phyloP scores from a whole-genome alignment of 805 yeast genomes.

The Wickerhamiella shivajii region DNA sequence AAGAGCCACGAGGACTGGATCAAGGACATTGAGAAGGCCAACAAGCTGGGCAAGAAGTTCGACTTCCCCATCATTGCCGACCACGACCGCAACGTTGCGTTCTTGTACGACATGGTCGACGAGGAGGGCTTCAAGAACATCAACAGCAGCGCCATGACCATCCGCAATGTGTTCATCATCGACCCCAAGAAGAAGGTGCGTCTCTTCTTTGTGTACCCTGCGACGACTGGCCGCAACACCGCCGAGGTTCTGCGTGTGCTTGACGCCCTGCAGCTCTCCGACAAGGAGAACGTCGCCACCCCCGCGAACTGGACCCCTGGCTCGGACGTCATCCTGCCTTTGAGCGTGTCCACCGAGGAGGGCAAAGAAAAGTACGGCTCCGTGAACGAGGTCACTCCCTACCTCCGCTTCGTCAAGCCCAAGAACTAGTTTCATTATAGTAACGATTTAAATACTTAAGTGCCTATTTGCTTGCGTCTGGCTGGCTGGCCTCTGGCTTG shows the following conservation, averaged over 20 bases:
- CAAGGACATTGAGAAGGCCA: constrained; percentile 77
- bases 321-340: constrained; percentile 85
- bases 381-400: constrained; percentile 77
- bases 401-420: constrained; percentile 53
- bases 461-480: background rate
- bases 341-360: constrained; percentile 62
- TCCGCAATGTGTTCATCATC: constrained; percentile 82
- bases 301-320: constrained; percentile 88
- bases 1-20: constrained; percentile 76
- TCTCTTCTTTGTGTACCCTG: constrained; percentile 77
- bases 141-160: constrained; percentile 65
- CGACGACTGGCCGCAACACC: constrained; percentile 89
- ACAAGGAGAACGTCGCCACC: constrained; percentile 69
- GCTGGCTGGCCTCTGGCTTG: constrained; percentile 1
- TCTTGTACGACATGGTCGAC: constrained; percentile 74
- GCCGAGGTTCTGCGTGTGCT: constrained; percentile 82
- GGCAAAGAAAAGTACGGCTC: constrained; percentile 75
- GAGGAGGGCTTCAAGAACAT: constrained; percentile 68
- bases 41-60: constrained; percentile 53
- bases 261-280: constrained; percentile 68
- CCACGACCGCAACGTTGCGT: constrained; percentile 69
- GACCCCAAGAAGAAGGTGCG: constrained; percentile 85
- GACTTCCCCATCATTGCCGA: constrained; percentile 88
- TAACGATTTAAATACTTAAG: background rate
- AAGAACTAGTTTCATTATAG: constrained; percentile 1